phyloP scores from a whole-genome alignment of 169 alveolate species.

The Blepharisma undulans region DNA sequence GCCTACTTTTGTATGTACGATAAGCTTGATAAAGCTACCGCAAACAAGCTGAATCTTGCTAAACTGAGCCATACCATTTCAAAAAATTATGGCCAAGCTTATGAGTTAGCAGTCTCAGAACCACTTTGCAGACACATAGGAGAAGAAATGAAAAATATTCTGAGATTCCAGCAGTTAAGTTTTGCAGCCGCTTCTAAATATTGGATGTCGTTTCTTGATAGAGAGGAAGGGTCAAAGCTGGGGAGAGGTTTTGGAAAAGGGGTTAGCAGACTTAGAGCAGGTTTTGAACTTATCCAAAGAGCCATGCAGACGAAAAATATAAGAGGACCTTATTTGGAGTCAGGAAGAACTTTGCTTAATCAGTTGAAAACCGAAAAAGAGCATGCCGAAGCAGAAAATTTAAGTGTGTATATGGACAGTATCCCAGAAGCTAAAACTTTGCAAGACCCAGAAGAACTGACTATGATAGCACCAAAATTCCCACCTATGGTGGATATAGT shows the following conservation, averaged over 20 bases:
- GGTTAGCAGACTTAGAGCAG: conserved; percentile 3
- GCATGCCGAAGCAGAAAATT: conserved; percentile 32
- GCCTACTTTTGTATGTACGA: conserved; percentile 28
- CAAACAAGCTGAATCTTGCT: conserved; percentile 20
- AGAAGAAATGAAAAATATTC: conserved; percentile 4
- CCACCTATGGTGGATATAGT: conserved; percentile 24
- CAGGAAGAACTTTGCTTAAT: not conserved
- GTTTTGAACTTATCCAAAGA: not conserved
- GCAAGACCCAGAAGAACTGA: not conserved
- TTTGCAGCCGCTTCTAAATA: not conserved
- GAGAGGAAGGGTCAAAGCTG: conserved; percentile 7
- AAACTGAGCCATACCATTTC: conserved; percentile 13
- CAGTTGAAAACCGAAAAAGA: not conserved
- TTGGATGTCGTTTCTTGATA: conserved; percentile 23
- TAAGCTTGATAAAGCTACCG: conserved; percentile 11
- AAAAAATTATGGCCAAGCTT: not conserved
- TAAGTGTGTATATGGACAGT: conserved; percentile 36
- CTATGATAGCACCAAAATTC: conserved; percentile 3
- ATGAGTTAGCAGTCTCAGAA: not conserved
- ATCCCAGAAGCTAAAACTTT: conserved; percentile 16
- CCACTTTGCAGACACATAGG: not conserved
- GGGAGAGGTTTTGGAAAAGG: conserved; percentile 39
- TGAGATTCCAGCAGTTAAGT: not conserved
- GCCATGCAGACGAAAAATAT: conserved; percentile 26
- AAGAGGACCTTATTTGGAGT: conserved; percentile 27